phyloP scores from a whole-genome alignment of 768 basidiomycete genomes.

The Mycena capillaripes region DNA sequence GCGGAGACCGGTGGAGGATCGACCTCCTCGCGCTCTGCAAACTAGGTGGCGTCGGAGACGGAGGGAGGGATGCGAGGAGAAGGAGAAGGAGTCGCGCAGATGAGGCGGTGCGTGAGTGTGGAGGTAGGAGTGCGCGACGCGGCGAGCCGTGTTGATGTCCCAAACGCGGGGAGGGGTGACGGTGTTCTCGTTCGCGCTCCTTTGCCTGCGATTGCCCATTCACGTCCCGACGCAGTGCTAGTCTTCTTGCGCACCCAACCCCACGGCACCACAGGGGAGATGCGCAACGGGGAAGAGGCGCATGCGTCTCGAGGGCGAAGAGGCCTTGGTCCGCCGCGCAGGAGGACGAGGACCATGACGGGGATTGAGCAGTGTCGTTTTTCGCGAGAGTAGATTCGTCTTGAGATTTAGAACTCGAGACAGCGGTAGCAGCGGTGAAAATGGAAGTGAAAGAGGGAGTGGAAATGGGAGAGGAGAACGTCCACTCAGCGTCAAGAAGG shows the following conservation, averaged over 20 bases:
- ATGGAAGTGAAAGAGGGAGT: neutral
- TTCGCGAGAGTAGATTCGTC: too few relatives aligned
- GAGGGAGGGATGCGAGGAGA: too few relatives aligned
- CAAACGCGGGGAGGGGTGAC: neutral
- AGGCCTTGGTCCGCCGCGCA: neutral
- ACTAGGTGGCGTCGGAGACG: too few relatives aligned
- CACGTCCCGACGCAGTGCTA: too few relatives aligned
- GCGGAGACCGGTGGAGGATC: too few relatives aligned
- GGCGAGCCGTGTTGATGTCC: too few relatives aligned
- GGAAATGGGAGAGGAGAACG: neutral
- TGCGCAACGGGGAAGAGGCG: constrained; percentile 58
- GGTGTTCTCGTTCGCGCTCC: neutral
- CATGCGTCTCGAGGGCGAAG: constrained; percentile 36
- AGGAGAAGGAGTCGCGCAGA: too few relatives aligned
- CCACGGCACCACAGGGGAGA: constrained; percentile 52
- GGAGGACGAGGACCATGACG: neutral
- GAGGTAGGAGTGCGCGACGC: neutral
- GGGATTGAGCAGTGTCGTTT: neutral
- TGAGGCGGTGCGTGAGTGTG: too few relatives aligned
- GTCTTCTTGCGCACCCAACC: constrained; percentile 69
- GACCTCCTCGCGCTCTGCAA: too few relatives aligned
- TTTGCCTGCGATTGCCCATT: constrained; percentile 42
- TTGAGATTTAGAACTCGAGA: too few relatives aligned
- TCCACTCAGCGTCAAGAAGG: constrained; percentile 9
- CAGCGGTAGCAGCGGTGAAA: too few relatives aligned